Conservation (phyloP, 164 flowering plant genomes). For the Berberis thunbergii region DNA sequence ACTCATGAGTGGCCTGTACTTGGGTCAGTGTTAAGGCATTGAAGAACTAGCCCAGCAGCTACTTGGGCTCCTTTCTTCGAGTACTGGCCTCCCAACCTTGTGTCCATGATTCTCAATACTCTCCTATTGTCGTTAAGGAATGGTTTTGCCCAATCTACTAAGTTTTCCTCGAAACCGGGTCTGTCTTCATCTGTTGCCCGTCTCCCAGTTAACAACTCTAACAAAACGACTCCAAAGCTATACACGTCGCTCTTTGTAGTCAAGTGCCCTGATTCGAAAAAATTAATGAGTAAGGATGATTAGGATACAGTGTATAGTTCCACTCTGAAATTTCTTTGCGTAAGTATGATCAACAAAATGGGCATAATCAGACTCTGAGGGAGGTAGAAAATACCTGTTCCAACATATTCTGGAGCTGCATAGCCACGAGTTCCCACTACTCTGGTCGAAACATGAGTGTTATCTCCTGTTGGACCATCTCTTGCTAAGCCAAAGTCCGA, state of each 20-base stretch:
- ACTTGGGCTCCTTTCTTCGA: constrained; percentile 66
- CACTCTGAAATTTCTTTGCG: not conserved
- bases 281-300: constrained; percentile 1
- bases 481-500: constrained; percentile 94
- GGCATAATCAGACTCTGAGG: not conserved
- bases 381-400: constrained; percentile 47
- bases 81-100: constrained; percentile 76
- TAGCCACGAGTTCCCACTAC: constrained; percentile 86
- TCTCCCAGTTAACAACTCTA: constrained; percentile 67
- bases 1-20: constrained; percentile 55
- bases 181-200: constrained; percentile 47
- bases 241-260: constrained; percentile 80
- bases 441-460: constrained; percentile 81
- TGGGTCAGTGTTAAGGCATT: constrained; percentile 56
- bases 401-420: constrained; percentile 90
- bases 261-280: constrained; percentile 53
- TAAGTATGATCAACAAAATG: not conserved
- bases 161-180: constrained; percentile 35
- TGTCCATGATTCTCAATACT: constrained; percentile 75
- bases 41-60: constrained; percentile 54
- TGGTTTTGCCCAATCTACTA: constrained; percentile 88
- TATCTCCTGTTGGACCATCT: constrained; percentile 87
- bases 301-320: not conserved
- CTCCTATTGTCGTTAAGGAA: constrained; percentile 46
- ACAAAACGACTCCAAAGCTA: constrained; percentile 80